These are phyloP conservation scores for Fusarium verticillioides DNA, from an alignment of 2,329 filamentous ascomycete genomes.

Conservation along the genomic window DNA sequence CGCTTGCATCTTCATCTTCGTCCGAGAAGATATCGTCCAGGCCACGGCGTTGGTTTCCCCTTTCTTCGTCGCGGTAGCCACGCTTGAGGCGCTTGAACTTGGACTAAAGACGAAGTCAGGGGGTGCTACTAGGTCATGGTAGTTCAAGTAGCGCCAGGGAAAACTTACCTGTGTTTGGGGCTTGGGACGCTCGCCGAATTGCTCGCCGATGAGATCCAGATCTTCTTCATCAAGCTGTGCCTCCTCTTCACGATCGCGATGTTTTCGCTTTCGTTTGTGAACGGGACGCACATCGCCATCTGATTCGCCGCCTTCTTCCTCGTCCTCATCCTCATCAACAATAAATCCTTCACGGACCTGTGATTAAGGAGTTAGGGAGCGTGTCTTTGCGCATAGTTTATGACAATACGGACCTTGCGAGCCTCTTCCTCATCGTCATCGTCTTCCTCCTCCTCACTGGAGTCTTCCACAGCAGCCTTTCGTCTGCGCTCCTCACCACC, in stretches of 20 bases:
- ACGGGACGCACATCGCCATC: conserved; percentile 64
- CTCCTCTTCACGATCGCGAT: conserved; percentile 81
- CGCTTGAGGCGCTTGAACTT: conserved; percentile 98
- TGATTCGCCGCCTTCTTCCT: conserved; percentile 72
- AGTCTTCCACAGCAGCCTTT: conserved; percentile 72
- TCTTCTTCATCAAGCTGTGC: conserved; percentile 96
- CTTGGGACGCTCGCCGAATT: conserved; percentile 71
- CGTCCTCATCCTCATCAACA: conserved; percentile 88
- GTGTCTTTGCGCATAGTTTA: conserved; percentile 1
- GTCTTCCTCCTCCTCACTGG: conserved; percentile 91
- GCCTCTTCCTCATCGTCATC: conserved; percentile 91
- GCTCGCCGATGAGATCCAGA: conserved; percentile 91
- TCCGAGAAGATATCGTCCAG: conserved; percentile 96
- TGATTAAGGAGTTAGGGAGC: conserved; percentile 22
- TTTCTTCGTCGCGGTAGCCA: conserved; percentile 79
- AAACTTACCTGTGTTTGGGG: conserved; percentile 74
- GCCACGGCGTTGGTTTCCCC: conserved; percentile 72
- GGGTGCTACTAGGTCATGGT: neutral
- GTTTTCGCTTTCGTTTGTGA: conserved; percentile 79
- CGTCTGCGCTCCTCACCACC: conserved; percentile 72
- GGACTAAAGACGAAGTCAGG: conserved; percentile 61
- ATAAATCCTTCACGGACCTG: conserved; percentile 96
- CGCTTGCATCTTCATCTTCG: conserved; percentile 81
- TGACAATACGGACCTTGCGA: conserved; percentile 67
- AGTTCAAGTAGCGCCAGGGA: neutral